Evolutionary conservation across 2,329 filamentous ascomycete genomes (phyloP), one percentile per base, ranked within the genome.

Genomic region (Lachnellula subtilissima): DNA sequence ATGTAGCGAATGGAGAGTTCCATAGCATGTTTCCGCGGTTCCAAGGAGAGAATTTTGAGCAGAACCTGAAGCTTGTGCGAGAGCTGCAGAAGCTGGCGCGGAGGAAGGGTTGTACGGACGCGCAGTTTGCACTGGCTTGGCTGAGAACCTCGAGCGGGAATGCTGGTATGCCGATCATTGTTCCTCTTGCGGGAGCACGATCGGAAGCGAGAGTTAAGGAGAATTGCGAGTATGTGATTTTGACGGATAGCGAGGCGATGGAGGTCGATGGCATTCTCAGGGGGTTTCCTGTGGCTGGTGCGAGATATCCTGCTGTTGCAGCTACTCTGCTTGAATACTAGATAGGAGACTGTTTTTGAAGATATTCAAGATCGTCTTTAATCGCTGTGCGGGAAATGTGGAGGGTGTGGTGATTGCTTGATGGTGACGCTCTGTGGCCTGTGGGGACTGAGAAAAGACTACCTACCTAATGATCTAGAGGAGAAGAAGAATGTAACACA

Each of bases 11-110:
- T 42, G 73, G 74, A 46, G 79, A 82, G 65, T 65, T 54, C 57
- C 83, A 84, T 4, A 78, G 83, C 12, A 86, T 87, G 71, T 67
- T 61, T 59, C 85, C 85, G 3, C 79, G 84, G 9, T 89, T 88
- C 71, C 77, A 82, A 60, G 74, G 76, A 1, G 84, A 79, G 11
- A 80, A 80, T 54, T 86, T 89, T 63, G 73, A 79, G 43, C 76
- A 79, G 68, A 90, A 89, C 69, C 64, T 88, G 11, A 69, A 82
- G 67, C 75, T 90, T 4, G 82, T 84, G 7, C 60, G 75, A 5
- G 74, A 81, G 56, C 69, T 89, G 14, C 72, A 83, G 65, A 72
- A 72, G 35, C 65, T 90, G 25, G 86, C 87, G 1, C 66, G 72
- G 63, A 75, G 74, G 63, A 88, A 87, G 72, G 76, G 77, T 0